These are phyloP conservation scores for Podila clonocystis DNA, from an alignment of 192 early-diverging fungal genomes.

Conservation along the genomic window DNA sequence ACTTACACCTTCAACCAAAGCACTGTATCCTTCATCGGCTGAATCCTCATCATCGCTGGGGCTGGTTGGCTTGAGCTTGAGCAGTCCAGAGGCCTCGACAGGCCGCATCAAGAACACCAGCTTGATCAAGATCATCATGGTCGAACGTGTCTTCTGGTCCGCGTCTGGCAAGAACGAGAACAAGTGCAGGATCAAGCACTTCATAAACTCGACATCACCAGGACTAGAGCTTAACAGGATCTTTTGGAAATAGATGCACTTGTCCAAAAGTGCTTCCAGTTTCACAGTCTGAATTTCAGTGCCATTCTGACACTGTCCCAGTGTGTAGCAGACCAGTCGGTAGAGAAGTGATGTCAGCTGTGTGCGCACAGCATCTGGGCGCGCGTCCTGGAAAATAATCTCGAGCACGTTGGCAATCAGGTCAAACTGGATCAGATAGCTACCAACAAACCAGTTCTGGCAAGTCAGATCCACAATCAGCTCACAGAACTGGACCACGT, in stretches of 20 bases:
- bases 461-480: slow-evolving; percentile 44
- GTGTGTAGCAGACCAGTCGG: slow-evolving; percentile 60
- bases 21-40: slow-evolving; percentile 45
- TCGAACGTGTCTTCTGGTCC: slow-evolving; percentile 49
- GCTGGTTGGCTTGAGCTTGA: slow-evolving; percentile 45
- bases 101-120: slow-evolving; percentile 44
- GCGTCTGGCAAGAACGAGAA: slow-evolving; percentile 60
- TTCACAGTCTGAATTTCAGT: slow-evolving; percentile 54
- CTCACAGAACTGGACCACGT: slow-evolving; percentile 44
- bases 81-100: slow-evolving; percentile 26
- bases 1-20: slow-evolving; percentile 46
- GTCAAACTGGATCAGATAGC: slow-evolving; percentile 45
- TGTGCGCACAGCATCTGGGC: slow-evolving; percentile 31
- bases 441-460: slow-evolving; percentile 44
- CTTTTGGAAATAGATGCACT: slow-evolving; percentile 72
- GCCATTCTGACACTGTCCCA: slow-evolving; percentile 51
- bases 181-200: slow-evolving; percentile 69
- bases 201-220: slow-evolving; percentile 71
- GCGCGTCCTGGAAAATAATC: slow-evolving; percentile 48
- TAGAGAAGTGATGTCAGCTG: slow-evolving; percentile 55
- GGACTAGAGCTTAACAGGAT: slow-evolving; percentile 63
- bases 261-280: slow-evolving; percentile 56
- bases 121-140: slow-evolving; percentile 61
- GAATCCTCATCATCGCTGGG: slow-evolving; percentile 50
- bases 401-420: slow-evolving; percentile 68